These are phyloP conservation scores for Allomyces macrogynus DNA, from an alignment of 192 early-diverging fungal genomes.

Conservation along the genomic window DNA sequence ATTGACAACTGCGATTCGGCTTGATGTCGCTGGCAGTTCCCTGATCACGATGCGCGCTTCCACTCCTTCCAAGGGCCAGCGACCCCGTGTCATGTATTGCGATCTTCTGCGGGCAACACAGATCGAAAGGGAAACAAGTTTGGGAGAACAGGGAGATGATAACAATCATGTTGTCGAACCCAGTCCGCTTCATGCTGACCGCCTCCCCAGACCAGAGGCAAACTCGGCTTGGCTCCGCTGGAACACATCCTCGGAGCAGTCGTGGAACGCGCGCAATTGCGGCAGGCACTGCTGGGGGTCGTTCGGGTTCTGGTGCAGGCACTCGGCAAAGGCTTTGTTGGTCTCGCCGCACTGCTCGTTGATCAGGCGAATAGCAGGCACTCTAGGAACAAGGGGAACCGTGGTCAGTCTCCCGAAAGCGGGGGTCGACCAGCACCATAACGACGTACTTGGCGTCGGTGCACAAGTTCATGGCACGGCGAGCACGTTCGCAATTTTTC, in stretches of 20 bases:
- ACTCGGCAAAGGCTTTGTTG: neutral
- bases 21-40: too few relatives aligned
- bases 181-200: too few relatives aligned
- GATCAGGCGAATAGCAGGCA: neutral
- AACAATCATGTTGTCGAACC: too few relatives aligned
- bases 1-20: too few relatives aligned
- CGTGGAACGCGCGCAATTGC: neutral
- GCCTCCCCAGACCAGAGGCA: too few relatives aligned
- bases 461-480: neutral
- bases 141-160: too few relatives aligned
- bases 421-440: neutral
- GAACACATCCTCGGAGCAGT: neutral
- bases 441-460: neutral
- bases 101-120: too few relatives aligned
- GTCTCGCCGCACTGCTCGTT: neutral
- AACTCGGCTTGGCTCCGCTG: too few relatives aligned
- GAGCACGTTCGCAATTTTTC: neutral
- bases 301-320: neutral
- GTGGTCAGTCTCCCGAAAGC: neutral
- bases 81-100: too few relatives aligned
- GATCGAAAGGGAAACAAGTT: too few relatives aligned
- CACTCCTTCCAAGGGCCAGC: too few relatives aligned
- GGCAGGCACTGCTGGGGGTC: neutral
- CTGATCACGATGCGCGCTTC: too few relatives aligned
- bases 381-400: neutral